phyloP scores from a whole-genome alignment of 2,329 filamentous ascomycete species.

The Nothophoma quercina region DNA sequence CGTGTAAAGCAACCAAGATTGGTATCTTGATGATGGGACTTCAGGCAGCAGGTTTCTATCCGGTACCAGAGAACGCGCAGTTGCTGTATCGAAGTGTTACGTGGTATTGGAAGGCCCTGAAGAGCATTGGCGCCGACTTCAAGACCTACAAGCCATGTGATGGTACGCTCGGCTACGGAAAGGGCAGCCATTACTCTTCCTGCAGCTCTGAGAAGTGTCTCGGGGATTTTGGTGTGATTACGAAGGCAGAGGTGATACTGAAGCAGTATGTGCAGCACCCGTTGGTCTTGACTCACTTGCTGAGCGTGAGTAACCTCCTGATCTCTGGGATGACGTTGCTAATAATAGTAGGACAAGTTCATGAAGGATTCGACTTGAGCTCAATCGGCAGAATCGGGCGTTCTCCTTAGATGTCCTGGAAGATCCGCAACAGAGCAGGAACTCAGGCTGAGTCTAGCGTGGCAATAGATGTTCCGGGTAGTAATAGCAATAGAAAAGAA shows the following conservation, averaged over 20 bases:
- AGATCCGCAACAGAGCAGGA: no score
- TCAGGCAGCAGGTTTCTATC: background rate
- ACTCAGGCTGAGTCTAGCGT: no score
- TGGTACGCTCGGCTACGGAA: background rate
- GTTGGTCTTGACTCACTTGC: background rate
- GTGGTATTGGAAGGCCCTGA: background rate
- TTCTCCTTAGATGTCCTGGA: no score
- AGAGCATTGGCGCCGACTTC: background rate
- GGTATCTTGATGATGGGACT: background rate
- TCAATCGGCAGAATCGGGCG: no score
- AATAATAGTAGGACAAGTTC: background rate
- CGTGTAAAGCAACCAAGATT: no score
- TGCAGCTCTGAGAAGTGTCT: constrained; percentile 3
- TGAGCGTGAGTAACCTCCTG: background rate
- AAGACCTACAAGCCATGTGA: background rate
- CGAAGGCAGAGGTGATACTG: background rate
- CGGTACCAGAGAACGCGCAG: background rate
- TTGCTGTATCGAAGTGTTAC: background rate
- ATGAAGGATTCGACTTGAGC: background rate
- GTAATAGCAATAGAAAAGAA: background rate
- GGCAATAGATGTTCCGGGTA: no score
- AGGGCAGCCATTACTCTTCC: background rate
- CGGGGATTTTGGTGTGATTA: constrained; percentile 2
- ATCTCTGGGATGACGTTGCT: background rate
- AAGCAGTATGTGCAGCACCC: background rate